Conservation (phyloP, 1,139 yeast genomes). For the Saccharomyces hybrid region DNA sequence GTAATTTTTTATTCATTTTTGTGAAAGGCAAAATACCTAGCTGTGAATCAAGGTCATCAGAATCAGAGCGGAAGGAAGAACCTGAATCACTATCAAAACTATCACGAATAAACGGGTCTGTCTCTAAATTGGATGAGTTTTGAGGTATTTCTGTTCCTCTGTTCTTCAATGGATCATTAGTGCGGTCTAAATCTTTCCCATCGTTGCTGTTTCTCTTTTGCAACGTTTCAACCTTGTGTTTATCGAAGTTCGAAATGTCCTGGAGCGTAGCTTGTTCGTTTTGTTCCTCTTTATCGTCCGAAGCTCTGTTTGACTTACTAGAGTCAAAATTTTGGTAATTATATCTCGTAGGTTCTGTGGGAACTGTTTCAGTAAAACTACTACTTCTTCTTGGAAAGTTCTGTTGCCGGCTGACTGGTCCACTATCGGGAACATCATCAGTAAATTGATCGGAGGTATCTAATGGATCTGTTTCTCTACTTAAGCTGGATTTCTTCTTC, state of each 20-base stretch:
- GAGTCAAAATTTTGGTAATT: not conserved
- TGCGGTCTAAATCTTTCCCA: not conserved
- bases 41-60: constrained; percentile 3
- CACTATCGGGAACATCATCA: not conserved
- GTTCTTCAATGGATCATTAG: not conserved
- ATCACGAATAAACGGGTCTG: not conserved
- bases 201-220: not conserved
- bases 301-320: not conserved
- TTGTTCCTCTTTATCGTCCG: constrained; percentile 1
- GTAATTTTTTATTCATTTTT: constrained; percentile 3
- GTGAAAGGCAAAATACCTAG: constrained; percentile 3
- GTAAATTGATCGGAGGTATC: not conserved
- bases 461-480: constrained; percentile 19
- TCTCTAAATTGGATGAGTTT: not conserved
- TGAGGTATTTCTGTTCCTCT: not conserved
- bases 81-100: not conserved
- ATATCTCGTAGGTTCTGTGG: not conserved
- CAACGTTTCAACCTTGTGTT: not conserved
- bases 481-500: constrained; percentile 23
- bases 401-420: not conserved
- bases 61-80: constrained; percentile 3
- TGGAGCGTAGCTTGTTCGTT: constrained; percentile 3
- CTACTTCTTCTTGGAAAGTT: not conserved
- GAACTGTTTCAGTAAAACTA: not conserved
- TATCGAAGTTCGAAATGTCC: constrained; percentile 1